Conservation (phyloP, 2,329 filamentous ascomycete species). For the Colletotrichum acutatum region DNA sequence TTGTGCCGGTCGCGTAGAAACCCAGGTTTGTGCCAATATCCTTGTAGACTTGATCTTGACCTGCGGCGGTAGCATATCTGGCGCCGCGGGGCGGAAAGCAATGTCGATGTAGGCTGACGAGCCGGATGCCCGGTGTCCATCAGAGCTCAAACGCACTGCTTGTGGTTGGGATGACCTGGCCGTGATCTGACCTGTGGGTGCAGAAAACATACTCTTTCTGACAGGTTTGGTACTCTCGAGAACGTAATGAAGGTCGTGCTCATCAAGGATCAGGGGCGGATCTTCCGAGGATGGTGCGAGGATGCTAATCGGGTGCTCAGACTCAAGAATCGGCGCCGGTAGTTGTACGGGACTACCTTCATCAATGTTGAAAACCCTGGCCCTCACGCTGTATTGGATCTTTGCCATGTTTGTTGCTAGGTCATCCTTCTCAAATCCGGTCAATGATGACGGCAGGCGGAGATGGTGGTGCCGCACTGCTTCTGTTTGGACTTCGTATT, state of each 20-base stretch:
- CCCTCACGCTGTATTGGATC: constrained; percentile 63
- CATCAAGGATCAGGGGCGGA: constrained; percentile 60
- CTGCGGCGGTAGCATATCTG: constrained; percentile 56
- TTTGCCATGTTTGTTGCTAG: constrained; percentile 63
- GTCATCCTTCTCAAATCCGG: constrained; percentile 64
- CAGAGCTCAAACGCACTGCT: constrained; percentile 59
- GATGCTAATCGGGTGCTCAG: constrained; percentile 58
- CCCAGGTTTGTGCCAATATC: constrained; percentile 63
- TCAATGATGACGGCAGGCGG: constrained; percentile 62
- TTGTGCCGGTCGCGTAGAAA: constrained; percentile 55
- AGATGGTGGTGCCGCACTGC: constrained; percentile 62
- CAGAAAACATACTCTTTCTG: constrained; percentile 61
- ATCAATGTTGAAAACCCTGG: constrained; percentile 47
- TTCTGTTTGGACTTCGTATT: constrained; percentile 56
- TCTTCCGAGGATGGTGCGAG: constrained; percentile 61
- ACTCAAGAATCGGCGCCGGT: constrained; percentile 50
- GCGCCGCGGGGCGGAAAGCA: constrained; percentile 55
- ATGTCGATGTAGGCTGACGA: constrained; percentile 57
- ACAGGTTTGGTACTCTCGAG: constrained; percentile 62
- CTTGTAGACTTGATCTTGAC: constrained; percentile 61
- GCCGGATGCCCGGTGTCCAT: constrained; percentile 54
- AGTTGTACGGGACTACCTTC: constrained; percentile 39
- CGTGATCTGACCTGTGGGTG: constrained; percentile 60
- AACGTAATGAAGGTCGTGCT: constrained; percentile 59
- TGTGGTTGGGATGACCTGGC: constrained; percentile 56